Conservation (phyloP, 495 filamentous ascomycete species). For the Penicillium lagena region DNA sequence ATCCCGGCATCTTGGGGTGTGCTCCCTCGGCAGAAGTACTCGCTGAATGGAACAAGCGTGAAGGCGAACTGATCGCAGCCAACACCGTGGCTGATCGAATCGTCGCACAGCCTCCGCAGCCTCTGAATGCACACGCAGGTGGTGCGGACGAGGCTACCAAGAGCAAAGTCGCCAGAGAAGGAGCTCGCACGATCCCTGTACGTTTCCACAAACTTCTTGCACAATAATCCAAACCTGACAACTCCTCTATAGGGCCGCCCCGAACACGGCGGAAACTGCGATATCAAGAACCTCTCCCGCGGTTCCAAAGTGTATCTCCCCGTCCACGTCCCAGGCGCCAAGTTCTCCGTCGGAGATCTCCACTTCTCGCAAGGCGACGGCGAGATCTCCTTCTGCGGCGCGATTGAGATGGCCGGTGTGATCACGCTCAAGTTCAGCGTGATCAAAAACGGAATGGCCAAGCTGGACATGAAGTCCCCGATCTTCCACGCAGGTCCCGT, state of each 20-base stretch:
- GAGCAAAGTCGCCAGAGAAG: constrained; percentile 75
- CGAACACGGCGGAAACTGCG: constrained; percentile 61
- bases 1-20: constrained; percentile 89
- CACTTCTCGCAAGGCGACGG: constrained; percentile 91
- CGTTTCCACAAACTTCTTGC: neutral
- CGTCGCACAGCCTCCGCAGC: constrained; percentile 75
- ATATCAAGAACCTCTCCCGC: constrained; percentile 86
- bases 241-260: constrained; percentile 35
- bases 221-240: neutral
- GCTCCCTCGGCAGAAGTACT: constrained; percentile 69
- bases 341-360: constrained; percentile 88
- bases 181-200: constrained; percentile 81
- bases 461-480: constrained; percentile 76
- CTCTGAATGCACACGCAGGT: constrained; percentile 66
- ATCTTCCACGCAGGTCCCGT: constrained; percentile 89
- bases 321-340: constrained; percentile 78
- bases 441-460: constrained; percentile 74
- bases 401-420: constrained; percentile 92
- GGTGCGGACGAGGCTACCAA: constrained; percentile 53
- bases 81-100: constrained; percentile 56
- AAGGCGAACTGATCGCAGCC: constrained; percentile 70
- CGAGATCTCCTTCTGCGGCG: constrained; percentile 93
- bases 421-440: constrained; percentile 90
- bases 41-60: constrained; percentile 73
- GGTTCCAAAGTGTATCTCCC: constrained; percentile 88